Conservation (phyloP, 139 green algal species). For the Tetradesmus obliquus region DNA sequence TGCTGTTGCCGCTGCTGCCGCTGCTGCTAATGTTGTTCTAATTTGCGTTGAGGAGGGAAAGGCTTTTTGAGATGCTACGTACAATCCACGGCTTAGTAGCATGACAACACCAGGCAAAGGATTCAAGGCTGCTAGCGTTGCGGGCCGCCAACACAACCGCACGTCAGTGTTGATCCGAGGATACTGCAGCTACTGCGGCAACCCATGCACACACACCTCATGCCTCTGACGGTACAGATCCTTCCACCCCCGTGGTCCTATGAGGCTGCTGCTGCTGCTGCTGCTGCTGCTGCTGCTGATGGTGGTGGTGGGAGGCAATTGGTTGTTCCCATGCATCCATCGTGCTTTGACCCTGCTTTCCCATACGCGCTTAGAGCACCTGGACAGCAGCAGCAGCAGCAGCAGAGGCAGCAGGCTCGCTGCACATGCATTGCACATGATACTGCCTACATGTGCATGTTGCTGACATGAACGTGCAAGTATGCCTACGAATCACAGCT, state of each 20-base stretch:
- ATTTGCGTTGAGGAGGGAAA: no score
- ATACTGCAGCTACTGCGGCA: no score
- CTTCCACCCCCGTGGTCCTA: not conserved
- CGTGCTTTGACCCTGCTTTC: not conserved
- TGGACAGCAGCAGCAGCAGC: not conserved
- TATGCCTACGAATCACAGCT: not conserved
- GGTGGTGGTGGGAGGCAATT: not conserved
- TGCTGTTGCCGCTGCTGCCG: no score
- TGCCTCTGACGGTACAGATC: conserved; percentile 8
- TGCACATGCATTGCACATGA: not conserved
- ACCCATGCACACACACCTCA: not conserved
- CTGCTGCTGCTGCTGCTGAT: not conserved
- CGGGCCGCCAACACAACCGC: no score
- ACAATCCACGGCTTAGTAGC: no score
- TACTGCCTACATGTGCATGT: not conserved
- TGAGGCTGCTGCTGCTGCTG: conserved; percentile 6
- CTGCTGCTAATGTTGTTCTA: no score
- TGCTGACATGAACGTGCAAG: not conserved
- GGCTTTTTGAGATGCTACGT: no score
- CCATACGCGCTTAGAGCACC: conserved; percentile 8
- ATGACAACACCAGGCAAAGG: no score
- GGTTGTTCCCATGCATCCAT: conserved; percentile 1
- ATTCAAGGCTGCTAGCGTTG: no score
- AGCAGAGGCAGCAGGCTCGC: not conserved
- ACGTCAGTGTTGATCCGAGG: no score